Percentiles rank a stretch among this genome's conserved stretches.
These are phyloP conservation scores for Coemansia sp. DNA, from an alignment of 192 early-diverging fungal genomes.

Conservation along the genomic window DNA sequence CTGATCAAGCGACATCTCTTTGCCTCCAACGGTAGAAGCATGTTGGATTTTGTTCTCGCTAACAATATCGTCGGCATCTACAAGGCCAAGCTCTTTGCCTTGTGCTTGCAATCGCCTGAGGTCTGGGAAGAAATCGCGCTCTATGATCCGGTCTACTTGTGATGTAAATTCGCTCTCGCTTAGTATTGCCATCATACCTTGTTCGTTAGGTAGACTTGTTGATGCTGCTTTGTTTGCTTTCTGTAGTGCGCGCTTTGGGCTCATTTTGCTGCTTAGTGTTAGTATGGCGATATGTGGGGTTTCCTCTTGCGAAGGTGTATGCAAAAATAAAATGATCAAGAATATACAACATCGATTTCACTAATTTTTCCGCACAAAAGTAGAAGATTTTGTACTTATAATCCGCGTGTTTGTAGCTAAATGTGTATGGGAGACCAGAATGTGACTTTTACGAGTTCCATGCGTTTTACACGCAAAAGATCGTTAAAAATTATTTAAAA, in stretches of 20 bases:
- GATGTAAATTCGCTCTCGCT: conserved; percentile 32
- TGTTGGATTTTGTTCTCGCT: background rate
- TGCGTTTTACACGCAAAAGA: too few relatives aligned
- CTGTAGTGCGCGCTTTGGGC: background rate
- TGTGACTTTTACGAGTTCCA: background rate
- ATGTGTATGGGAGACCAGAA: background rate
- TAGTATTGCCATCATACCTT: conserved; percentile 14
- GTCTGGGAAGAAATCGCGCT: conserved; percentile 46
- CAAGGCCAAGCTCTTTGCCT: background rate
- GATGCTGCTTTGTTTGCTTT: background rate
- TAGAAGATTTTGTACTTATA: background rate
- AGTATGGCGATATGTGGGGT: background rate
- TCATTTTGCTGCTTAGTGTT: background rate
- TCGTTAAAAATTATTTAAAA: conserved; percentile 11
- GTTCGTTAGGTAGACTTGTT: background rate
- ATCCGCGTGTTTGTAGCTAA: background rate
- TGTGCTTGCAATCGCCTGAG: conserved; percentile 12
- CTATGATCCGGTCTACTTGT: conserved; percentile 24
- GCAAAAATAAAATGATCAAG: background rate
- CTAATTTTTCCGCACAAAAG: background rate
- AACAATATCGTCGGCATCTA: background rate
- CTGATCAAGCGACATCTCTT: conserved; percentile 15
- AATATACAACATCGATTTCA: background rate
- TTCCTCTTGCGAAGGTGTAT: background rate
- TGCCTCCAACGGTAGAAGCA: background rate